These are phyloP conservation scores for Marasmius sp. DNA, from an alignment of 1,284 basidiomycete genomes.

Conservation along the genomic window DNA sequence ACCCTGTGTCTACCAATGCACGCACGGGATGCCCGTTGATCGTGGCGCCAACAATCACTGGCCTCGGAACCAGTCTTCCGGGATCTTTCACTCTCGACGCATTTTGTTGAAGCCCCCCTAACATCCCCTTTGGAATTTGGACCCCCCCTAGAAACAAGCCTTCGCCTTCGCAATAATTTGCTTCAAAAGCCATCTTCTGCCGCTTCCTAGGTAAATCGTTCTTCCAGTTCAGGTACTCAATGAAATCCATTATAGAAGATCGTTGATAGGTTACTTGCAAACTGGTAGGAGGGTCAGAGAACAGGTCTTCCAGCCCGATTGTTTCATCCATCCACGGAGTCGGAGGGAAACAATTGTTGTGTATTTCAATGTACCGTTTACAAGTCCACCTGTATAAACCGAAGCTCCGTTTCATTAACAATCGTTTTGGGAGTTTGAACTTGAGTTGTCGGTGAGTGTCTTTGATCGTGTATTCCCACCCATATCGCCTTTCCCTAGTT, in stretches of 20 bases:
- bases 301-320: too few species aligned
- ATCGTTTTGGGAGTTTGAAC: background rate
- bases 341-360: background rate
- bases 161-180: too few species aligned
- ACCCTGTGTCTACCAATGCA: background rate
- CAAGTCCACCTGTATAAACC: background rate
- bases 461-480: background rate
- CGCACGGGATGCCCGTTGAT: background rate
- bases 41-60: background rate
- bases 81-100: background rate
- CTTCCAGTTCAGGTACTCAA: background rate
- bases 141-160: background rate
- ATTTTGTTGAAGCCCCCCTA: background rate
- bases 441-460: background rate
- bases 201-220: background rate
- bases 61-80: background rate
- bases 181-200: too few species aligned
- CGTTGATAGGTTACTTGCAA: too few species aligned
- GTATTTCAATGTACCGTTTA: background rate
- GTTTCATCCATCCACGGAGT: too few species aligned
- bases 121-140: background rate
- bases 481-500: background rate
- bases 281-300: too few species aligned
- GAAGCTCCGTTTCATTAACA: background rate
- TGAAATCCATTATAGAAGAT: background rate